Percentiles rank a stretch among this genome's conserved stretches.
phyloP scores from a whole-genome alignment of 331 rosid genomes.

The Malus hybrid region DNA sequence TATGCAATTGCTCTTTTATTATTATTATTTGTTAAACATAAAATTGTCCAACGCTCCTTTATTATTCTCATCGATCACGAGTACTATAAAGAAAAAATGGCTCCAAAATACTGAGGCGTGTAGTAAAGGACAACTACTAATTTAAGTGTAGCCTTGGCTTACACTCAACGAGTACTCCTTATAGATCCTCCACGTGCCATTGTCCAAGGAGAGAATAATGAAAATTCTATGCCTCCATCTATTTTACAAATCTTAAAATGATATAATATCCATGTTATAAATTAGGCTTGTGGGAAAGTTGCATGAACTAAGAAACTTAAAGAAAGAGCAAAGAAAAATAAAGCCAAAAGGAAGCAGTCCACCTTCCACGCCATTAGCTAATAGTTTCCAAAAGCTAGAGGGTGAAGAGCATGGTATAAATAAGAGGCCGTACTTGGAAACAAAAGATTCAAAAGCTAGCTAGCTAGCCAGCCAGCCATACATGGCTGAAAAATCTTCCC shows the following conservation, averaged over 20 bases:
- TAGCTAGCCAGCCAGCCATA: not conserved
- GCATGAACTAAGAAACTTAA: not conserved
- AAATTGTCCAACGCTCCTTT: too few relatives aligned
- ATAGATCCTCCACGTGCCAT: not conserved
- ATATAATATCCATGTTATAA: too few relatives aligned
- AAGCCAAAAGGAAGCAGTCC: not conserved
- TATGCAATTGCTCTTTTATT: too few relatives aligned
- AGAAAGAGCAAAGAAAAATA: not conserved
- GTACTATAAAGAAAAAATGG: too few relatives aligned
- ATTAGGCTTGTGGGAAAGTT: not conserved
- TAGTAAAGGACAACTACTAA: too few relatives aligned
- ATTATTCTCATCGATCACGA: too few relatives aligned
- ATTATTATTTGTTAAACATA: too few relatives aligned
- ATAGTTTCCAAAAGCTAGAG: conserved; percentile 16
- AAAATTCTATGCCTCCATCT: conserved; percentile 13
- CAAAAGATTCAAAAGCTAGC: not conserved
- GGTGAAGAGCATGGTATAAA: not conserved
- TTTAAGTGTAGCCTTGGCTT: too few relatives aligned
- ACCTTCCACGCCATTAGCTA: conserved; percentile 15
- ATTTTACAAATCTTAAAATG: too few relatives aligned
- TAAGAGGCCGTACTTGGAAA: not conserved
- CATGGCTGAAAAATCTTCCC: conserved; percentile 8
- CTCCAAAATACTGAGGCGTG: too few relatives aligned
- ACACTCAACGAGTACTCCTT: too few relatives aligned
- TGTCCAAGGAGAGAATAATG: not conserved